Conservation (phyloP, 495 filamentous ascomycete genomes). For the Podospora pseudoanserina region DNA sequence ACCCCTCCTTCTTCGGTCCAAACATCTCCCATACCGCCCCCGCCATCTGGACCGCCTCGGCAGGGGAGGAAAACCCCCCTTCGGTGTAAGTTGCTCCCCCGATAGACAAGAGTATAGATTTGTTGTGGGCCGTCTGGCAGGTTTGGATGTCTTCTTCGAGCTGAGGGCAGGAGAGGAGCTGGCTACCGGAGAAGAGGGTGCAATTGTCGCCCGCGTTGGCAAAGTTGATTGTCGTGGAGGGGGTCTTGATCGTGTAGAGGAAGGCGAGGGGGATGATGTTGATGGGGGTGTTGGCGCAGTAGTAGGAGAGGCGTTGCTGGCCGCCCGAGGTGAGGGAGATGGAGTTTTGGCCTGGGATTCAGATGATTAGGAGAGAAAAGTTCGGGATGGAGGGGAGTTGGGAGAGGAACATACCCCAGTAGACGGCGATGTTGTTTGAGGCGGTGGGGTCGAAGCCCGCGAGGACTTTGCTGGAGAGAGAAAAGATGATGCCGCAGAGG, state of each 20-base stretch:
- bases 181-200: slow-evolving; percentile 53
- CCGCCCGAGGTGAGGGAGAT: slow-evolving; percentile 31
- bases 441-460: slow-evolving; percentile 49
- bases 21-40: slow-evolving; percentile 65
- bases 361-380: no score
- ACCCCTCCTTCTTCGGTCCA: slow-evolving; percentile 39
- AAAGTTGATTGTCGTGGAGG: slow-evolving; percentile 53
- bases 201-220: slow-evolving; percentile 57
- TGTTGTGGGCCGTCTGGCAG: slow-evolving; percentile 58
- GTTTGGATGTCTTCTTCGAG: slow-evolving; percentile 61
- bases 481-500: slow-evolving; percentile 14
- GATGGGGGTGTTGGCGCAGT: slow-evolving; percentile 44
- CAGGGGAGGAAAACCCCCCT: slow-evolving; percentile 54
- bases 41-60: slow-evolving; percentile 54
- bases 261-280: slow-evolving; percentile 61
- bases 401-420: slow-evolving; percentile 49
- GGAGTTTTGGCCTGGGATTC: slow-evolving; percentile 49
- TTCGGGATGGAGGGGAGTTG: no score
- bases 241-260: slow-evolving; percentile 53
- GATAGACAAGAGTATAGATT: slow-evolving; percentile 65
- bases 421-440: slow-evolving; percentile 60
- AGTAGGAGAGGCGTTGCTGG: slow-evolving; percentile 49
- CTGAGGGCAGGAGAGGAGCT: slow-evolving; percentile 57
- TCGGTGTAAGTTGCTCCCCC: slow-evolving; percentile 62
- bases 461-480: slow-evolving; percentile 1